Base-by-base conservation (phyloP, 2,329 filamentous ascomycete genomes). In the Colletotrichum aenigma region DNA sequence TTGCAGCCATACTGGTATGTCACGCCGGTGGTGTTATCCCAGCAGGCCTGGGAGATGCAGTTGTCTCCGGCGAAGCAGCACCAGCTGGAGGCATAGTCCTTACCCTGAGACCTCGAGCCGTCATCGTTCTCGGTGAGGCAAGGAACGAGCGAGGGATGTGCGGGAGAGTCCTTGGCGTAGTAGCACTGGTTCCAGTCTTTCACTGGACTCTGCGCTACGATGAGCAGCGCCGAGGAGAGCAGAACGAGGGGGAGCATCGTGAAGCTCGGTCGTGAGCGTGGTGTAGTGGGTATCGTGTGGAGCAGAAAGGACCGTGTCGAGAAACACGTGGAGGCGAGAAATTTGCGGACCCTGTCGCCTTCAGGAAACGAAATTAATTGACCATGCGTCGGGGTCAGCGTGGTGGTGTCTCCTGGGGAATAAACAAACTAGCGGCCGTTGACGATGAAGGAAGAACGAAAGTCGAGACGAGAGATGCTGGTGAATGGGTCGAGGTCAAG, bases 1-100 rank as follows among this genome's bases (percentile, higher is more conserved):
- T 74, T 76, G 34, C 74, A 76, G 32, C 74, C 74, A 26, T 76
- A 76, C 38, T 74, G 71, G 4, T 76, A 76, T 1, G 74, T 76
- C 6, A 74, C 55, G 32, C 60, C 65, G 0, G 66, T 64, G 3
- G 36, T 24, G 16, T 13, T 26, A 5, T 76, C 55, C 56, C 62
- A 76, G 16, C 74, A 76, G 21, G 66, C 74, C 32, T 66, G 24
- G 4, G 62, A 58, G 18, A 76, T 8, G 16, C 74, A 76, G 66
- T 15, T 24, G 21, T 76, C 43, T 0, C 74, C 74, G 9, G 74
- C 74, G 26, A 74, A 65, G 18, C 74, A 76, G 62, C 74, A 76
- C 70, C 70, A 75, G 4, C 73, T 75, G 3, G 26, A 18, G 24
- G 60, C 69, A 16, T 26, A 24, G 4, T 70, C 43, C 4, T 36